Percentiles rank a stretch among this genome's conserved stretches.
Evolutionary conservation across 2,329 filamentous ascomycete genomes (phyloP).

Genomic region (Sporothrix luriei): DNA sequence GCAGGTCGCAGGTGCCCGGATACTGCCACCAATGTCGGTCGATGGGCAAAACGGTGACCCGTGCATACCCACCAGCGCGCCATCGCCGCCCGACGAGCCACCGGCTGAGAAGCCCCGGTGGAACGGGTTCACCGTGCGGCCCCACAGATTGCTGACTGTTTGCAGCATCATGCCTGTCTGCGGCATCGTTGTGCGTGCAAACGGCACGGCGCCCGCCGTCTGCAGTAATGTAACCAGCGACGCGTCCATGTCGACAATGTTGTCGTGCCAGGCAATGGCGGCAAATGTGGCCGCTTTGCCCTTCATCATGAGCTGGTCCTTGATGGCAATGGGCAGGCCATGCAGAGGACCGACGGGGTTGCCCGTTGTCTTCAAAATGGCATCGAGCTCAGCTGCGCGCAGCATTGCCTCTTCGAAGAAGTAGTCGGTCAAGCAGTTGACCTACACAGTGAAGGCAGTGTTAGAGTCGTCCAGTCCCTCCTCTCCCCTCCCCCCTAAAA

Average conservation of each 20-base stretch:
- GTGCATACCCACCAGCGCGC: slow-evolving; percentile 42
- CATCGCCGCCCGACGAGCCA: slow-evolving; percentile 46
- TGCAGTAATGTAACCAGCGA: slow-evolving; percentile 39
- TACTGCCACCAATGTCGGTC: slow-evolving; percentile 43
- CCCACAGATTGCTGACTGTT: slow-evolving; percentile 45
- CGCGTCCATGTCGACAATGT: slow-evolving; percentile 33
- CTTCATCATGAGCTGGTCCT: slow-evolving; percentile 36
- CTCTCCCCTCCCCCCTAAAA: too few species aligned
- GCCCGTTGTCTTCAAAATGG: slow-evolving; percentile 40
- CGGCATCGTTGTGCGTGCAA: slow-evolving; percentile 37
- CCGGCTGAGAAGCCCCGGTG: slow-evolving; percentile 43
- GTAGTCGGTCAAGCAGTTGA: slow-evolving; percentile 52
- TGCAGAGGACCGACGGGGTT: slow-evolving; percentile 45
- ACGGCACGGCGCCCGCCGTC: slow-evolving; percentile 38
- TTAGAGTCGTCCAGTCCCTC: too few species aligned
- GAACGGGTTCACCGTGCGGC: slow-evolving; percentile 43
- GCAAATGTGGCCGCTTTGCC: slow-evolving; percentile 30
- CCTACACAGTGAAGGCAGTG: neutral
- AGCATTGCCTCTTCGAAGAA: slow-evolving; percentile 43
- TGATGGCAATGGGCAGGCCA: slow-evolving; percentile 53
- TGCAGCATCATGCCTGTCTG: slow-evolving; percentile 40
- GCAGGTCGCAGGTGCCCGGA: slow-evolving; percentile 41
- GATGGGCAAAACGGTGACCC: slow-evolving; percentile 44
- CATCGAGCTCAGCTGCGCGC: slow-evolving; percentile 43
- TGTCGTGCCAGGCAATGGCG: slow-evolving; percentile 29